Conservation (phyloP, 1,284 basidiomycete species). For the Cutaneotrichosporon sp. region DNA sequence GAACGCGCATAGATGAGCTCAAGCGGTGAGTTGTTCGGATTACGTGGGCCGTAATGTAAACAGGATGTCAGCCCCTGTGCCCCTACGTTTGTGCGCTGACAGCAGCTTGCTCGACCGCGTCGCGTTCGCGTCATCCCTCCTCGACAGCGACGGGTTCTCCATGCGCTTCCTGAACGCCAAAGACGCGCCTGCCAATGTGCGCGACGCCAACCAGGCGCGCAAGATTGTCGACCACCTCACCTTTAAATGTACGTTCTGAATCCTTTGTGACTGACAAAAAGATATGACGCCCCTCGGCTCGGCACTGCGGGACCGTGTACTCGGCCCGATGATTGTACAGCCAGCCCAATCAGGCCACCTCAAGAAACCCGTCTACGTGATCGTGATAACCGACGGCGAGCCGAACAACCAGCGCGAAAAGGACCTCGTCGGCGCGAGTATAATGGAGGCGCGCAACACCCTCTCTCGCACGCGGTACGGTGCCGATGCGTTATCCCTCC, state of each 20-base stretch:
- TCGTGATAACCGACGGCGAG: slow-evolving; percentile 50
- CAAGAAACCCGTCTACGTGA: slow-evolving; percentile 30
- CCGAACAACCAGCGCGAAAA: slow-evolving; percentile 32
- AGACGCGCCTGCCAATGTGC: slow-evolving; percentile 28
- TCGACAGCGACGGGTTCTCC: slow-evolving; percentile 56
- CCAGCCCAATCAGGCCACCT: slow-evolving; percentile 10
- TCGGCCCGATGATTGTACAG: slow-evolving; percentile 15
- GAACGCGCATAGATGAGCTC: slow-evolving; percentile 50
- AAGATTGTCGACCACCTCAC: slow-evolving; percentile 37
- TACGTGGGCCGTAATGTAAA: no score
- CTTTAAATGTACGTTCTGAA: slow-evolving; percentile 25
- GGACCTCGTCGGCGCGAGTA: slow-evolving; percentile 30
- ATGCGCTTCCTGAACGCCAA: slow-evolving; percentile 55
- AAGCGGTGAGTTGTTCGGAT: background rate
- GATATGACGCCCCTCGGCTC: slow-evolving; percentile 28
- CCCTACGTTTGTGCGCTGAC: background rate
- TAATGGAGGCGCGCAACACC: slow-evolving; percentile 34
- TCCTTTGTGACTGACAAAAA: slow-evolving; percentile 26
- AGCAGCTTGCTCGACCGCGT: slow-evolving; percentile 27
- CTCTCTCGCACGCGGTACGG: slow-evolving; percentile 37
- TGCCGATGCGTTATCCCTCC: slow-evolving; percentile 14
- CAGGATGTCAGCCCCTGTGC: no score
- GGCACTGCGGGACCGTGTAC: slow-evolving; percentile 12
- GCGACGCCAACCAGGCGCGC: slow-evolving; percentile 41
- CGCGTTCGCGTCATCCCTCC: slow-evolving; percentile 51